Conservation (phyloP, 2,329 filamentous ascomycete genomes). For the Stagonosporopsis vannaccii region DNA sequence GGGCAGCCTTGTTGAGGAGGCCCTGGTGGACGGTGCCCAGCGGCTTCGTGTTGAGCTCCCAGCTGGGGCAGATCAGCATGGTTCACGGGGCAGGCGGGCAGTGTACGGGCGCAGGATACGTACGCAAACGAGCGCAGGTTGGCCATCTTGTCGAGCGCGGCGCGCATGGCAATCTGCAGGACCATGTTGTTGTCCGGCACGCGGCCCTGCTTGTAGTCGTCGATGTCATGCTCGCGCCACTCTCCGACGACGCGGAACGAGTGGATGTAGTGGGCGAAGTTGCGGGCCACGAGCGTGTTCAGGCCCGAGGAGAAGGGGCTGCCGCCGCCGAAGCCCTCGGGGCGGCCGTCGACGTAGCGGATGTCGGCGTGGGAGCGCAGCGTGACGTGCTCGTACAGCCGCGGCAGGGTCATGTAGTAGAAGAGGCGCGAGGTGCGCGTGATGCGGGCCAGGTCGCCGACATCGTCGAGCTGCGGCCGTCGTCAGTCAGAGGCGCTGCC, state of each 20-base stretch:
- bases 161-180: constrained; percentile 66
- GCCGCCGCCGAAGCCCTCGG: constrained; percentile 68
- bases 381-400: constrained; percentile 64
- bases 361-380: constrained; percentile 66
- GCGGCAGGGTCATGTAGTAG: constrained; percentile 70
- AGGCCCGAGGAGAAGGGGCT: constrained; percentile 70
- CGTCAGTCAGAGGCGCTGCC: constrained; percentile 21
- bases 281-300: constrained; percentile 66
- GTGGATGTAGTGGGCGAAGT: constrained; percentile 60
- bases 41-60: constrained; percentile 68
- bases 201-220: constrained; percentile 65
- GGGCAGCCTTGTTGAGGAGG: constrained; percentile 57
- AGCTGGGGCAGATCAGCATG: constrained; percentile 51
- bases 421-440: constrained; percentile 67
- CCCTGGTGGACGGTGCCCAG: constrained; percentile 66
- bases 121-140: constrained; percentile 62
- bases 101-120: constrained; percentile 18
- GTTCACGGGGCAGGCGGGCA: neutral
- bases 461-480: constrained; percentile 60
- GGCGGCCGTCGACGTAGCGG: constrained; percentile 63
- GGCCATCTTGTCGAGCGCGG: constrained; percentile 66
- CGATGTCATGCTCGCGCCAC: constrained; percentile 64
- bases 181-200: constrained; percentile 71
- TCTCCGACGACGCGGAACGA: constrained; percentile 62
- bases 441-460: constrained; percentile 64